phyloP scores from a whole-genome alignment of 1,284 basidiomycete species.

The Fomitopsis betulina region DNA sequence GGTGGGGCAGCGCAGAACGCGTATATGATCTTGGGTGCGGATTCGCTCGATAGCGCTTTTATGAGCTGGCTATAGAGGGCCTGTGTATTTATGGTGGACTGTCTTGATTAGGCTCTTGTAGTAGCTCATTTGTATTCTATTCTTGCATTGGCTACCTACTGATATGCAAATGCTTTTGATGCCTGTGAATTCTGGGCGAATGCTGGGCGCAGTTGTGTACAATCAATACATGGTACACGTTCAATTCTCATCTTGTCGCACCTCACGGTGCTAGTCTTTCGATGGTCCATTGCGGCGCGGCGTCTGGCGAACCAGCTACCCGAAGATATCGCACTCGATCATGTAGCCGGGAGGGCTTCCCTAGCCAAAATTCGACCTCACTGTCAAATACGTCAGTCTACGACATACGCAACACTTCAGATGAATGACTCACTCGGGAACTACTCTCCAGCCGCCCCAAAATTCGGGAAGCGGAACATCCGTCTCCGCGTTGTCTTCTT shows the following conservation, averaged over 20 bases:
- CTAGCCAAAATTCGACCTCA: slow-evolving; percentile 91
- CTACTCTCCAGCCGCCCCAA: slow-evolving; percentile 96
- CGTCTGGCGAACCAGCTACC: slow-evolving; percentile 43
- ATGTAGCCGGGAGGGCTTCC: slow-evolving; percentile 85
- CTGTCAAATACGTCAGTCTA: slow-evolving; percentile 26
- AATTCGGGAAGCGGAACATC: slow-evolving; percentile 82
- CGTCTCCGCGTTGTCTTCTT: slow-evolving; percentile 34
- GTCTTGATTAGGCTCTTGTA: background rate
- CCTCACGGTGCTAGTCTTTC: slow-evolving; percentile 67
- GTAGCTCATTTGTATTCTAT: background rate
- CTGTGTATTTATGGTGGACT: background rate
- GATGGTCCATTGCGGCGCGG: slow-evolving; percentile 61
- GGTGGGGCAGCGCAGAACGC: slow-evolving; percentile 1
- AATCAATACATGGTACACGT: background rate
- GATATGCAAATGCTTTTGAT: background rate
- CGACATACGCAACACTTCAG: background rate
- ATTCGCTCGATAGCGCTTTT: slow-evolving; percentile 26
- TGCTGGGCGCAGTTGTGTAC: too few species aligned
- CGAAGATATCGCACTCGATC: slow-evolving; percentile 83
- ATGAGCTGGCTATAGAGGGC: slow-evolving; percentile 26
- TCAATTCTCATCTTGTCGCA: background rate
- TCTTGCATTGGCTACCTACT: background rate
- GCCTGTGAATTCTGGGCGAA: too few species aligned
- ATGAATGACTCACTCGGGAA: slow-evolving; percentile 69
- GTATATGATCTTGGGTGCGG: slow-evolving; percentile 17